Conservation (phyloP, 306 rosid species). For the Coriaria nepalensis region DNA sequence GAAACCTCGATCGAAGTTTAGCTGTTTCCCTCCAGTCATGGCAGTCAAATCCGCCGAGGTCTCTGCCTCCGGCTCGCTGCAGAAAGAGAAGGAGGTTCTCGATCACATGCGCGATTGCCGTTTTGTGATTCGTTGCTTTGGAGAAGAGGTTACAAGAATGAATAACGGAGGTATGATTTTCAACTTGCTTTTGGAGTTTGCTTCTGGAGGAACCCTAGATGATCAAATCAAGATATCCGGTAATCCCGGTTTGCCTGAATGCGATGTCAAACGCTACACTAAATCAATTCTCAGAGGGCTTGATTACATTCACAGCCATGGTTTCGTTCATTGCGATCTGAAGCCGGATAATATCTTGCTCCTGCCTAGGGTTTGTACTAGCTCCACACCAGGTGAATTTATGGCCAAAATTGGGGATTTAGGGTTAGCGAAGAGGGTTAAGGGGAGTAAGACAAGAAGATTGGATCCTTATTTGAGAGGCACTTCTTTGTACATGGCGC, state of each 20-base stretch:
- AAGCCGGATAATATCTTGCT: slow-evolving; percentile 21
- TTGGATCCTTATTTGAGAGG: slow-evolving; percentile 17
- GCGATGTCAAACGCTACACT: slow-evolving; percentile 11
- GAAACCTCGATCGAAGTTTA: not conserved
- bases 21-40: slow-evolving; percentile 12
- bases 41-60: slow-evolving; percentile 20
- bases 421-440: slow-evolving; percentile 14
- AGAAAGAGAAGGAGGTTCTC: slow-evolving; percentile 15
- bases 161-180: slow-evolving; percentile 12
- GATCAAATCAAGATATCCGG: slow-evolving; percentile 9
- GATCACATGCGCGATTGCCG: slow-evolving; percentile 9
- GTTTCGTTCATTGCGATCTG: slow-evolving; percentile 22
- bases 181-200: slow-evolving; percentile 20
- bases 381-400: not conserved
- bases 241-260: slow-evolving; percentile 10
- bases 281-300: slow-evolving; percentile 17
- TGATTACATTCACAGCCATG: slow-evolving; percentile 8
- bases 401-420: slow-evolving; percentile 24
- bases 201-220: slow-evolving; percentile 19
- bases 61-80: slow-evolving; percentile 13
- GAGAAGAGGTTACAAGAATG: slow-evolving; percentile 13
- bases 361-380: not conserved
- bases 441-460: not conserved
- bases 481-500: slow-evolving; percentile 17
- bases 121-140: slow-evolving; percentile 8